Base-by-base conservation (phyloP, 1,139 yeast genomes). In the Taphrina sp. region DNA sequence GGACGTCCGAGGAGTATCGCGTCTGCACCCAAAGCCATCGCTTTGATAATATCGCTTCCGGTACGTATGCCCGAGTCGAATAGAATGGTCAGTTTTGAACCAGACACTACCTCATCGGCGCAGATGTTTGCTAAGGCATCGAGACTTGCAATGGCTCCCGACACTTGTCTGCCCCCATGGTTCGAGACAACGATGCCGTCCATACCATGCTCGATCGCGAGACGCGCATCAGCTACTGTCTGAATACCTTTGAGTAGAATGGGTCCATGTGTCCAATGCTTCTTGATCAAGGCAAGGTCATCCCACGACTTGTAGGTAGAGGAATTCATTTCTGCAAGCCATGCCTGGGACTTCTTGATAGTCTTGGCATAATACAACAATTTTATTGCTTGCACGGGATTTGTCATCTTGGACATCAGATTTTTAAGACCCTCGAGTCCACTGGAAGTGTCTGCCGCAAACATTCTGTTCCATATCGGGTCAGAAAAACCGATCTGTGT, bases 131-230 rank as follows among this genome's bases (percentile, higher is more conserved):
- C 81, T 55, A 84, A 74, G 2, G 83, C 76, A 66, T 83, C 88
- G 52, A 84, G 72, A 1, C 87, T 81, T 0, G 89, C 78, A 31
- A 79, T 77, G 1, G 87, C 76, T 58, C 78, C 82, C 64, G 84
- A 92, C 58, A 83, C 76, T 69, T 84, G 92, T 57, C 92, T 73
- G n/a, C 92, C 92, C 31, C 92, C 92, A 66, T 84, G 92, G 67
- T 84, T 84, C 19, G 89, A 83, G 57, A 84, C 70, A 10, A 85
- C 83, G 43, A 84, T 79, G 20, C 85, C 92, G 46, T 79, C 78
- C 20, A 81, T 74, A 0, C 85, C 85, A 61, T 73, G 65, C 63
- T 83, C 81, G 17, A 80, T 80, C 1, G 90, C 88, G 63, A 68
- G 66, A 36, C 81, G 70, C 3, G 84, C 83, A 64, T 85, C 92